Base-by-base conservation (phyloP, 441 rosid genomes). In the Corymbia calophylla region DNA sequence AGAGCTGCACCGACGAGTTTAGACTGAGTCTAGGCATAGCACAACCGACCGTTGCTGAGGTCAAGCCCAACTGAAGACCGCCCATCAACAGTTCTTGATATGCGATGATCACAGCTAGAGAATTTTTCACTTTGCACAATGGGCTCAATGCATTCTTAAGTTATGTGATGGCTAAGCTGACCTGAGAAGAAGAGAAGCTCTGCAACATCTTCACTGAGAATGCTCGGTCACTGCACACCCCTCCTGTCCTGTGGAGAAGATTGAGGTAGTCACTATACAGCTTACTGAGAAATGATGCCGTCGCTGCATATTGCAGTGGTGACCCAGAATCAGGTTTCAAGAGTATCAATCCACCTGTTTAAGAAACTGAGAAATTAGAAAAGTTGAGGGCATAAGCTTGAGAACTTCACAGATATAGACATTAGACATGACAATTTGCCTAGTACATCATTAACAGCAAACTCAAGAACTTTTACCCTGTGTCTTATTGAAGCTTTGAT, bases 261-360 rank as follows among this genome's bases (percentile, higher is more conserved):
- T 92, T 87, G 86, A 94, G 95, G 90, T 94, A 94, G 93, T 96
- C 96, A 15, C 92, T 91, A 89, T 94, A 95, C 77, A 96, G 88
- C 92, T 93, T 96, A 88, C 93, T 89, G 18, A 95, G 94, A 87
- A 95, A 96, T 86, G 97, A 93, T 62, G 97, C 94, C 2, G 93
- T 92, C 54, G 95, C 96, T 19, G 95, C 95, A 87, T 91, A 92
- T 90, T 95, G 93, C 89, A 96, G 92, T 49, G 90, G 92, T 62
- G 90, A 88, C 11, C 91, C 91, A 70, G 87, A 11, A 86, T 90
- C 91, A 87, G 95, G 94, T 90, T 87, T 93, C 60, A 91, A 88
- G 48, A 94, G 92, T 90, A 96, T 94, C 92, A 95, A 88, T 60
- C 97, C 97, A 91, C 97, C 95, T 94, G 87, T 31, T 88, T 68